Evolutionary conservation across 164 flowering plant species (phyloP).

Genomic region (Sextonia rubra): DNA sequence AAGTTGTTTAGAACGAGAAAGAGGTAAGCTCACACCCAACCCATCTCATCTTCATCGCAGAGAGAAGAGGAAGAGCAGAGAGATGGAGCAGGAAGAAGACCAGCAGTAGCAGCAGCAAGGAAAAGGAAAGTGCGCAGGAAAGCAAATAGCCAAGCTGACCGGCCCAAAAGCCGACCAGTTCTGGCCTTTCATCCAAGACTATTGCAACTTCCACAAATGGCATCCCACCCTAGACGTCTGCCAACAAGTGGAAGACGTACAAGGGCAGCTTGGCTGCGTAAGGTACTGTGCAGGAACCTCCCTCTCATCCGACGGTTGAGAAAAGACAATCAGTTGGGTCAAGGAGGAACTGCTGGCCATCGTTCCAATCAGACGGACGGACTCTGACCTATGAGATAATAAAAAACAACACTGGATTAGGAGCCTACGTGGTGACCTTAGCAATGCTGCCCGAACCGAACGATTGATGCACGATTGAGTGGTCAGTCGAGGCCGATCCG

Average conservation of each 20-base stretch:
- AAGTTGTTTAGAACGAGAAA: too few species aligned
- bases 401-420: conserved; percentile 36
- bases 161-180: conserved; percentile 28
- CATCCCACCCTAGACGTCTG: conserved; percentile 32
- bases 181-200: conserved; percentile 43
- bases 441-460: conserved; percentile 15
- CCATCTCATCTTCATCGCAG: too few species aligned
- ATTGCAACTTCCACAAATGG: conserved; percentile 39
- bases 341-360: conserved; percentile 37
- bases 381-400: conserved; percentile 39
- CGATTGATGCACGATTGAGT: conserved; percentile 30
- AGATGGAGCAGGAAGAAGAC: too few species aligned
- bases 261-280: conserved; percentile 37
- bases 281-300: conserved; percentile 36
- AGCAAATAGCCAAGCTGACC: conserved; percentile 19
- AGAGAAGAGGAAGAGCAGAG: too few species aligned
- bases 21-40: too few species aligned
- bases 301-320: background rate
- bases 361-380: conserved; percentile 26
- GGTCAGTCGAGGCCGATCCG: conserved; percentile 41
- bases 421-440: conserved; percentile 25
- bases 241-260: conserved; percentile 23
- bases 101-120: too few species aligned
- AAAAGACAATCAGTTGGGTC: conserved; percentile 31
- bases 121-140: conserved; percentile 38